A percentile compares a stretch with the other conserved stretches of the same genome.
These are phyloP conservation scores for Ganoderma resinaceum DNA, from an alignment of 1,284 basidiomycete species.

Conservation along the genomic window DNA sequence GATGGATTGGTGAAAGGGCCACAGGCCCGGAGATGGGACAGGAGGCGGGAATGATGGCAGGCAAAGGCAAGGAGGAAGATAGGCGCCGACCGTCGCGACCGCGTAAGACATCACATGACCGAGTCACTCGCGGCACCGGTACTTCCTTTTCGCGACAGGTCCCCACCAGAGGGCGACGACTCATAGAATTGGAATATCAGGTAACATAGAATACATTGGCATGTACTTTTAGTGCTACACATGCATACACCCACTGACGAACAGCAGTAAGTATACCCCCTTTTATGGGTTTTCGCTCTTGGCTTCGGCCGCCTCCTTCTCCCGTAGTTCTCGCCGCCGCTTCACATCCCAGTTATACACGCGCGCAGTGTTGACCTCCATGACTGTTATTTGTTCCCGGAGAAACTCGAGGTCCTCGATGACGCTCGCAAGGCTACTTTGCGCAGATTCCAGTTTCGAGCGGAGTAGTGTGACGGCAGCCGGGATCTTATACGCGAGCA, in stretches of 20 bases:
- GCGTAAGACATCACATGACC: constrained; percentile 27
- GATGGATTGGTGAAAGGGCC: neutral
- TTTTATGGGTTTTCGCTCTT: constrained; percentile 24
- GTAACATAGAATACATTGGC: neutral
- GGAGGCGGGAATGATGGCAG: constrained; percentile 16
- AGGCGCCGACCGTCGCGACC: constrained; percentile 10
- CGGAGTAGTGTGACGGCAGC: constrained; percentile 81
- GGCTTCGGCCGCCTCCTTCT: constrained; percentile 45
- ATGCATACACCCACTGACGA: neutral
- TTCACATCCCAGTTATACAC: constrained; percentile 98
- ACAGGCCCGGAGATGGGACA: neutral
- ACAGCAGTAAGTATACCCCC: neutral
- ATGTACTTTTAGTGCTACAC: neutral
- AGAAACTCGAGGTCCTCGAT: constrained; percentile 94
- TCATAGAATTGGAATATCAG: neutral
- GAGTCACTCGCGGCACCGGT: neutral
- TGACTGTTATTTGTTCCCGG: constrained; percentile 94
- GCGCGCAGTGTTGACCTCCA: constrained; percentile 98
- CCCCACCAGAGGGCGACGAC: neutral
- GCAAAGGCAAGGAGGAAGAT: neutral
- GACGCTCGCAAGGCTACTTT: constrained; percentile 72
- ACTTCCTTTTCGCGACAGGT: neutral
- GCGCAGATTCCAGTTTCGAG: constrained; percentile 82
- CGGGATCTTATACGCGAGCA: constrained; percentile 93
- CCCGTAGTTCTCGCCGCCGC: constrained; percentile 69